Evolutionary conservation across 345 rosid genomes (phyloP).

Genomic region (Mangifera indica): DNA sequence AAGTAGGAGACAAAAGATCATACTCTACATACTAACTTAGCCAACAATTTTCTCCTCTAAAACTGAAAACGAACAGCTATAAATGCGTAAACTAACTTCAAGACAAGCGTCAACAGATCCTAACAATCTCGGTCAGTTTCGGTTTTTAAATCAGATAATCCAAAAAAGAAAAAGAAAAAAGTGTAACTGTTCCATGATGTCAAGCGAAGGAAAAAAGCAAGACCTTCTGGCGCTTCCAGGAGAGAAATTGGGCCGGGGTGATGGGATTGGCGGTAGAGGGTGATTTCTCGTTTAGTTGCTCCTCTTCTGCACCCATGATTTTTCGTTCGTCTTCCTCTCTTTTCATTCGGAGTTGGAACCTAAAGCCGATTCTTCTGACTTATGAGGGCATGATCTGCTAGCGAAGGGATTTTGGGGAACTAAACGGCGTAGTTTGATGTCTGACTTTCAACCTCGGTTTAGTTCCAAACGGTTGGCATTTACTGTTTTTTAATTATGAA

Average conservation of each 20-base stretch:
- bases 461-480: too few relatives aligned
- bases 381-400: not conserved
- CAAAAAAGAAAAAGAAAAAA: not conserved
- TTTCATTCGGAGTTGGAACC: not conserved
- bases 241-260: slow-evolving; percentile 52
- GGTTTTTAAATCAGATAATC: not conserved
- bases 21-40: not conserved
- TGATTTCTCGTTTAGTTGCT: slow-evolving; percentile 25
- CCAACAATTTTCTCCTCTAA: not conserved
- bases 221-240: slow-evolving; percentile 56
- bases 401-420: not conserved
- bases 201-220: not conserved
- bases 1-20: not conserved
- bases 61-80: too few relatives aligned
- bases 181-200: not conserved
- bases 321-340: not conserved
- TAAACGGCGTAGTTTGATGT: too few relatives aligned
- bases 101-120: not conserved
- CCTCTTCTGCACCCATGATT: slow-evolving; percentile 60
- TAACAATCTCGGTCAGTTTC: not conserved
- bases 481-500: too few relatives aligned
- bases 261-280: slow-evolving; percentile 28
- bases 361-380: not conserved
- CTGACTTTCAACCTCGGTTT: too few relatives aligned
- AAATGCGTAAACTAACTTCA: not conserved